Percentiles rank a stretch among this genome's conserved stretches.
These are phyloP conservation scores for Rhinocladiella similis DNA, from an alignment of 2,329 filamentous ascomycete genomes.

Conservation along the genomic window DNA sequence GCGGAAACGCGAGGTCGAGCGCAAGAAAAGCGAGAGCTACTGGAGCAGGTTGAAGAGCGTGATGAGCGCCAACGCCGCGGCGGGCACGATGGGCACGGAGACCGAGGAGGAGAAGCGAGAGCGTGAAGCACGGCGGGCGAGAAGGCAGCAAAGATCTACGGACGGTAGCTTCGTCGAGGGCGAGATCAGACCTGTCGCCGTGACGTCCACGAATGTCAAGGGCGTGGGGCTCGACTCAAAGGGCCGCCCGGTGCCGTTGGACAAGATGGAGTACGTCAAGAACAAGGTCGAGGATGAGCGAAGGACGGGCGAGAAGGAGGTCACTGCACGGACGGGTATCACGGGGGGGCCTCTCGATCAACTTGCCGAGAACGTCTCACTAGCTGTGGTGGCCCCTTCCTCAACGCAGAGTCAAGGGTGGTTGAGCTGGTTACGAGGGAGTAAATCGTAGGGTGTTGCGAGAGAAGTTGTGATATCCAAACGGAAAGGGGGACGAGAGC, in stretches of 20 bases:
- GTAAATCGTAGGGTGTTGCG: conserved; percentile 5
- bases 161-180: conserved; percentile 17
- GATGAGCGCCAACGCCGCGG: conserved; percentile 14
- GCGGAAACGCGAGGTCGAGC: conserved; percentile 40
- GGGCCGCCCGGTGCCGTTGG: conserved; percentile 27
- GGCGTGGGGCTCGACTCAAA: conserved; percentile 30
- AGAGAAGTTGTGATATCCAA: neutral
- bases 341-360: conserved; percentile 25
- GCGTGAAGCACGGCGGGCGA: conserved; percentile 13
- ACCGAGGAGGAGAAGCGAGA: conserved; percentile 12
- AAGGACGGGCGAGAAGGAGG: conserved; percentile 8
- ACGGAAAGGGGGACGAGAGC: neutral
- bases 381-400: conserved; percentile 9
- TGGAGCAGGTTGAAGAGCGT: conserved; percentile 26
- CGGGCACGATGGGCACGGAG: conserved; percentile 25
- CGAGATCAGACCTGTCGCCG: conserved; percentile 15
- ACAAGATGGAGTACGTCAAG: conserved; percentile 23
- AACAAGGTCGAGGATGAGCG: conserved; percentile 10
- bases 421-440: conserved; percentile 21
- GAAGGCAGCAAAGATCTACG: neutral
- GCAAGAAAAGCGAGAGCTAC: conserved; percentile 37
- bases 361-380: conserved; percentile 23
- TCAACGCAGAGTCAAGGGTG: conserved; percentile 15
- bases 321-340: conserved; percentile 1
- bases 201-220: conserved; percentile 15